Evolutionary conservation across 768 basidiomycete genomes (phyloP).

Genomic region (Boletus vermiculosoides): DNA sequence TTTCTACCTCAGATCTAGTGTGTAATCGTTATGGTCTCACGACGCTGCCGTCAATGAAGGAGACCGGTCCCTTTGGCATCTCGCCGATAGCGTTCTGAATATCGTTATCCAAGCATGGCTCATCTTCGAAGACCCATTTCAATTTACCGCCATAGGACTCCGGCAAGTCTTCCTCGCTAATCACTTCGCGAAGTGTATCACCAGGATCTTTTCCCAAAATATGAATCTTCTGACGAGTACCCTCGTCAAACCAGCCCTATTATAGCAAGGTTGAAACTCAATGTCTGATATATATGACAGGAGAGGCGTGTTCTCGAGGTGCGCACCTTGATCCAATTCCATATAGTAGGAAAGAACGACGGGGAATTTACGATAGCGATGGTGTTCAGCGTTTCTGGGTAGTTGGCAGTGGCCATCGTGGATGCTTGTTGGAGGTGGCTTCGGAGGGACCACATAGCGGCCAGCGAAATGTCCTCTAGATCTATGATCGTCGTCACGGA

Average conservation of each 20-base stretch:
- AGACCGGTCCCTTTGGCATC: slow-evolving; percentile 56
- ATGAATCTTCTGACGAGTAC: slow-evolving; percentile 74
- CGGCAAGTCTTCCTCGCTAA: slow-evolving; percentile 54
- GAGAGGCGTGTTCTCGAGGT: background rate
- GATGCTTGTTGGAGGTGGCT: slow-evolving; percentile 75
- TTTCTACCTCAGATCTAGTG: background rate
- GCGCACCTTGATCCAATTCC: slow-evolving; percentile 78
- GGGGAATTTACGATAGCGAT: slow-evolving; percentile 78
- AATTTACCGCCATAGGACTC: slow-evolving; percentile 71
- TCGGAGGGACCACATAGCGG: slow-evolving; percentile 67
- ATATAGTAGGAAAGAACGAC: slow-evolving; percentile 77
- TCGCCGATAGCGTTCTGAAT: slow-evolving; percentile 44
- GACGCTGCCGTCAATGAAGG: slow-evolving; percentile 48
- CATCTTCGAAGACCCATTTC: slow-evolving; percentile 67
- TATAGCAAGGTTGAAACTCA: background rate
- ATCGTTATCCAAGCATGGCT: slow-evolving; percentile 61
- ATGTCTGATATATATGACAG: background rate
- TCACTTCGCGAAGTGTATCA: slow-evolving; percentile 48
- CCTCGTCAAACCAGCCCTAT: slow-evolving; percentile 80
- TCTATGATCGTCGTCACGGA: slow-evolving; percentile 71
- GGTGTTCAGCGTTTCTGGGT: slow-evolving; percentile 72
- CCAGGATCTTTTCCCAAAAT: slow-evolving; percentile 65
- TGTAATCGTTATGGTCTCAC: slow-evolving; percentile 20
- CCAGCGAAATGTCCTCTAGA: slow-evolving; percentile 58
- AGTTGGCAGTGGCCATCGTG: slow-evolving; percentile 72